phyloP scores from a whole-genome alignment of 2,329 filamentous ascomycete species.

The Claviceps quebecensis region DNA sequence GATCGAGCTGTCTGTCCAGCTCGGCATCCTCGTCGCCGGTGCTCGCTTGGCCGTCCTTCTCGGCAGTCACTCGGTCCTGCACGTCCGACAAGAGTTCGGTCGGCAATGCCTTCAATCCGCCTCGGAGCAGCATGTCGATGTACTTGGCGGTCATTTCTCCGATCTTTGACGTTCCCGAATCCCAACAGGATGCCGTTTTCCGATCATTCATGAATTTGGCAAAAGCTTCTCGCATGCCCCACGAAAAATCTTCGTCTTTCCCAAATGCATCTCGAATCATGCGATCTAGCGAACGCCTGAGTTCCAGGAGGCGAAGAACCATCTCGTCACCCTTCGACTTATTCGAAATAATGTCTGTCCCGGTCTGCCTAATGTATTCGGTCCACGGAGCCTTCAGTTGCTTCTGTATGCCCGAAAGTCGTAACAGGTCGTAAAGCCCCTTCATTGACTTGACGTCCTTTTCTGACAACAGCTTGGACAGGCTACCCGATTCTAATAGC shows the following conservation, averaged over 20 bases:
- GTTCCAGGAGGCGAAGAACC: constrained; percentile 66
- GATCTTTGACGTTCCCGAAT: constrained; percentile 78
- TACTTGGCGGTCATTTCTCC: constrained; percentile 99
- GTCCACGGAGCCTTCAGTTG: constrained; percentile 61
- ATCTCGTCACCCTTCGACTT: constrained; percentile 68
- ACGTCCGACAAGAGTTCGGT: constrained; percentile 49
- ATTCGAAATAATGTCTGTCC: constrained; percentile 66
- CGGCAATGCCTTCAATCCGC: constrained; percentile 73
- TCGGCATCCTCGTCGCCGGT: constrained; percentile 82
- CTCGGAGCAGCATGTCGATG: constrained; percentile 76
- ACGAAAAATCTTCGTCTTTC: constrained; percentile 61
- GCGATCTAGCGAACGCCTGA: constrained; percentile 66
- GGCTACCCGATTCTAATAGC: constrained; percentile 49
- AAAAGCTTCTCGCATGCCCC: constrained; percentile 73
- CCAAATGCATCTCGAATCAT: constrained; percentile 66
- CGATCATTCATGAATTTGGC: constrained; percentile 86
- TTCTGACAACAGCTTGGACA: constrained; percentile 60
- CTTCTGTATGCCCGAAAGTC: constrained; percentile 54
- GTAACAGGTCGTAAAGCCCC: constrained; percentile 64
- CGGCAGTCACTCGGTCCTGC: constrained; percentile 42
- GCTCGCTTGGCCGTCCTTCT: constrained; percentile 48
- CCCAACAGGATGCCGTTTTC: constrained; percentile 56
- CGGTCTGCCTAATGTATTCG: constrained; percentile 63
- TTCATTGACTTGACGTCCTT: constrained; percentile 57
- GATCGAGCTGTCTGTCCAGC: constrained; percentile 81